These are phyloP conservation scores for Lentinula edodes DNA, from an alignment of 768 basidiomycete genomes.

Conservation along the genomic window DNA sequence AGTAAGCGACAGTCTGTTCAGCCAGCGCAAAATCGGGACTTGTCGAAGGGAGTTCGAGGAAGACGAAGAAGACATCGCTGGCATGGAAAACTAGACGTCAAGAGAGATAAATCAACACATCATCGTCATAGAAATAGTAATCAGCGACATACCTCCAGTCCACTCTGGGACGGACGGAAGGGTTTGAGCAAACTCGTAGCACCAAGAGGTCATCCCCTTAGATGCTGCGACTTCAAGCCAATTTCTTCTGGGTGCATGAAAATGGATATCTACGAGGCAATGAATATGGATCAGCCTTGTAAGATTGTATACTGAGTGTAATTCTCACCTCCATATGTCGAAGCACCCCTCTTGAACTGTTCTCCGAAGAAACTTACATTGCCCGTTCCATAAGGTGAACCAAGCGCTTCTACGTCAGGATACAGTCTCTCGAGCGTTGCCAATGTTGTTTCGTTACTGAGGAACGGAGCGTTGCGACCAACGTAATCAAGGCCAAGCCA, in stretches of 20 bases:
- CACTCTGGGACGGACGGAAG: constrained; percentile 4
- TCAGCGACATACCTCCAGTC: not conserved
- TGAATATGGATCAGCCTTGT: not conserved
- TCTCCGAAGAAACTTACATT: constrained; percentile 8
- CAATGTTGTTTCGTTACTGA: not conserved
- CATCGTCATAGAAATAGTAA: not conserved
- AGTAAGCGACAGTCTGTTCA: constrained; percentile 4
- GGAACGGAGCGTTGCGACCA: not conserved
- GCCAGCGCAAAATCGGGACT: not conserved
- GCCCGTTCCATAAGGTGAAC: constrained; percentile 3
- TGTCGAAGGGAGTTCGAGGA: not conserved
- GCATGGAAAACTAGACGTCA: not conserved
- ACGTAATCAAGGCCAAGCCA: not conserved
- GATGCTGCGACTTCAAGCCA: constrained; percentile 20
- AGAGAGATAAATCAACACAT: not conserved
- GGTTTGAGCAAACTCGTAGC: constrained; percentile 18
- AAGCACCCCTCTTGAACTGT: constrained; percentile 20
- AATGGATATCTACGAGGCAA: constrained; percentile 18
- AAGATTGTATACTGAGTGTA: not conserved
- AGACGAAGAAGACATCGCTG: constrained; percentile 8
- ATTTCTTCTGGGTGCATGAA: constrained; percentile 17
- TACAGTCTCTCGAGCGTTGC: constrained; percentile 7
- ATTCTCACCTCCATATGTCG: constrained; percentile 6
- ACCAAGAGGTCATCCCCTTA: constrained; percentile 13
- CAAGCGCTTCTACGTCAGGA: not conserved